Base-by-base conservation (phyloP, 768 basidiomycete species). In the Mycena maculata region DNA sequence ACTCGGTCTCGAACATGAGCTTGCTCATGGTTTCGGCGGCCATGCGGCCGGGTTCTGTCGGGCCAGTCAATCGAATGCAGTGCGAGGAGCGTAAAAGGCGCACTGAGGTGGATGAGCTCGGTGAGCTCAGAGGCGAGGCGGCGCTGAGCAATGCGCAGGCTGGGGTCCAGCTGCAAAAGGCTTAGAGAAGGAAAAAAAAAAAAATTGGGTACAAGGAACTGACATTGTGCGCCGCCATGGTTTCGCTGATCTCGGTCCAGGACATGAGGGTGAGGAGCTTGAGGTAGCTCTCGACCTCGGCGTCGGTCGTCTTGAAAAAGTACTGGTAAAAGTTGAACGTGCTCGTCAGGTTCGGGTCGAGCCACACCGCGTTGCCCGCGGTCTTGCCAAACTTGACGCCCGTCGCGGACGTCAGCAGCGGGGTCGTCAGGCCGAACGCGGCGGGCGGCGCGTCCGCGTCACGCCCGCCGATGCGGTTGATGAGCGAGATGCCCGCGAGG, bases 371-470 rank as follows among this genome's bases (percentile, higher is more conserved):
- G 73, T 98, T 99, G 4, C 97, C 96, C 0, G 94, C 92, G 71
- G 93, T 96, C 84, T 99, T 99, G 9, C 97, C 98, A 77, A 99
- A 97, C 81, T 99, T 99, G 74, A 94, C 92, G 0, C 98, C 98
- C 1, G 86, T 85, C 1, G 93, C 84, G 1, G 94, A 96, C 13
- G 95, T 96, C 42, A 99, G 84, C 27, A 99, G 82, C n/a, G 96
- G 97, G 3, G 96, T 96, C 0, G 97, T 98, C 52, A 99, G 77
- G 2, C 95, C 97, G 75, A 86, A 97, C 9, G 88, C 92, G 27
- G 77, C 70, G 28, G 45, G 69, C 22, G 28, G 45, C 39, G 68
- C 62, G 27, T 42, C 64, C 28, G 64, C 65, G 30, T 55, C 41
- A 8, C 67, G 47, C 27, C 48, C 60, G 23, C 78, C 67, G 62